Percentiles rank a stretch among this genome's conserved stretches.
These are phyloP conservation scores for Leishmania tropica DNA, from an alignment of 208 protist genomes.

Conservation along the genomic window DNA sequence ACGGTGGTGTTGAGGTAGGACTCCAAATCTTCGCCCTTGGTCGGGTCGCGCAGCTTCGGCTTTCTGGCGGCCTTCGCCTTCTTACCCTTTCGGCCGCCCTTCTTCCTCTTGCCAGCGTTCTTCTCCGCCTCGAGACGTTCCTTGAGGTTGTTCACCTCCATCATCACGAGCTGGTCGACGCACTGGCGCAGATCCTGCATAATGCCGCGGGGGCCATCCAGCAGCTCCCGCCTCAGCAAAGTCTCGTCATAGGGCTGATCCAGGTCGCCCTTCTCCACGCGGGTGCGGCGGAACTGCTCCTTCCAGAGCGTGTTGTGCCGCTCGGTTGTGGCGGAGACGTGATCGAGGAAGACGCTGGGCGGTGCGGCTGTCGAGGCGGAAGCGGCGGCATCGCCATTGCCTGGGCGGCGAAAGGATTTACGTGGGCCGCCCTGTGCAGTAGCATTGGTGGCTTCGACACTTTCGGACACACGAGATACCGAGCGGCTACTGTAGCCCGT, in stretches of 20 bases:
- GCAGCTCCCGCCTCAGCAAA: constrained; percentile 76
- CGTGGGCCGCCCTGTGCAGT: constrained; percentile 1
- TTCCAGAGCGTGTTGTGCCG: constrained; percentile 78
- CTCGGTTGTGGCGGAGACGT: constrained; percentile 51
- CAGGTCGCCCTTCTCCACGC: constrained; percentile 66
- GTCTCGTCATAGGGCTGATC: constrained; percentile 78
- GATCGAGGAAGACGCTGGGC: constrained; percentile 58
- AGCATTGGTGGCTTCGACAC: background rate
- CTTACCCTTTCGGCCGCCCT: constrained; percentile 43
- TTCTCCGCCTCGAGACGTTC: constrained; percentile 77
- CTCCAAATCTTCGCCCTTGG: constrained; percentile 84
- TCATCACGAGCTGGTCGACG: constrained; percentile 92
- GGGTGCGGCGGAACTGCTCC: constrained; percentile 58
- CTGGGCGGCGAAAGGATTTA: constrained; percentile 12
- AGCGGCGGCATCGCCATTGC: constrained; percentile 38
- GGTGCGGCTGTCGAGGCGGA: constrained; percentile 37
- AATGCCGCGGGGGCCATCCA: constrained; percentile 88
- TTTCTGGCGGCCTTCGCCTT: constrained; percentile 80
- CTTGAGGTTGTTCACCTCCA: constrained; percentile 93
- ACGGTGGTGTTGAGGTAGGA: constrained; percentile 78
- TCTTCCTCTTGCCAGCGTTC: constrained; percentile 48
- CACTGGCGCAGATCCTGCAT: constrained; percentile 87
- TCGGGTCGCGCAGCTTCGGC: constrained; percentile 86
- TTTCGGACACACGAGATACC: background rate
- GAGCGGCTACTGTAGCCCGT: background rate